Conservation (phyloP, 441 rosid species). For the Viola pubescens region DNA sequence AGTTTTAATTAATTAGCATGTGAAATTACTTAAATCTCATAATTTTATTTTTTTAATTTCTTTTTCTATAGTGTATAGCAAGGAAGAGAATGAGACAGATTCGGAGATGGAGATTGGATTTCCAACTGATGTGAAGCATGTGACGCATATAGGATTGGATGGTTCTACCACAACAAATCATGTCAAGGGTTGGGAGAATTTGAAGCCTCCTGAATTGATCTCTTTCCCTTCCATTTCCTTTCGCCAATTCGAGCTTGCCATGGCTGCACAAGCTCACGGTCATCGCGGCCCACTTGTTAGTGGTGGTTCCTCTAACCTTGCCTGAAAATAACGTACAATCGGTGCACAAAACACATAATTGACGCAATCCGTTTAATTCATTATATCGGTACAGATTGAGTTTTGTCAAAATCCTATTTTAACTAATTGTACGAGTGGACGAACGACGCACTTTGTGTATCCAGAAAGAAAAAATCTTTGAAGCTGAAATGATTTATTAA, state of each 20-base stretch:
- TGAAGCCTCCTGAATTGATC: constrained; percentile 16
- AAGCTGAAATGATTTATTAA: too few relatives aligned
- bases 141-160: constrained; percentile 74
- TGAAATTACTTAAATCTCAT: too few relatives aligned
- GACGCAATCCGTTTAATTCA: too few relatives aligned
- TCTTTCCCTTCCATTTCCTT: constrained; percentile 23
- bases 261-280: constrained; percentile 21
- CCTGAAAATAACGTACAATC: neutral
- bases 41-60: neutral
- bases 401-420: too few relatives aligned
- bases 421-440: too few relatives aligned
- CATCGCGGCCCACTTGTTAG: neutral
- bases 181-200: constrained; percentile 15
- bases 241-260: constrained; percentile 27
- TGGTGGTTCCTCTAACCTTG: neutral
- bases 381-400: too few relatives aligned
- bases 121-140: constrained; percentile 83
- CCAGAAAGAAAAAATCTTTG: too few relatives aligned
- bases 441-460: too few relatives aligned
- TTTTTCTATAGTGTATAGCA: constrained; percentile 38
- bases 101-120: constrained; percentile 55
- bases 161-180: constrained; percentile 24
- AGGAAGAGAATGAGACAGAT: constrained; percentile 28
- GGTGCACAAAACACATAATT: too few relatives aligned
- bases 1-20: too few relatives aligned